Evolutionary conservation across 2,329 filamentous ascomycete genomes (phyloP), one percentile per base, ranked within the genome.

Genomic region (Cytospora piceae): DNA sequence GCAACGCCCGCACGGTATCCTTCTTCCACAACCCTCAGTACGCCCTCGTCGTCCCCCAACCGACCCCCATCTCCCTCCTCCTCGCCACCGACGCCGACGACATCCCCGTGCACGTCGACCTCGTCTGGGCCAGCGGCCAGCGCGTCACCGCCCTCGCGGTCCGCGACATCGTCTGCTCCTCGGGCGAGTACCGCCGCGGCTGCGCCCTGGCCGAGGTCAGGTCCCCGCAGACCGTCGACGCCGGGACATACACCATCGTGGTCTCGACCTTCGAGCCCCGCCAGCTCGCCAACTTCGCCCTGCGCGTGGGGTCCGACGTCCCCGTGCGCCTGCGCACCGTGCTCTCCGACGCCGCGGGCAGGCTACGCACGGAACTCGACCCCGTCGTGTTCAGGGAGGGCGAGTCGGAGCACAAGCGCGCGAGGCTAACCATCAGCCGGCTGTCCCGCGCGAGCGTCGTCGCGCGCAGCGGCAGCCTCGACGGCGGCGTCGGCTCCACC

Each of bases 11-110:
- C 67, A 91, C 89, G 32, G 77, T 90, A 2, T 87, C 85, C 11
- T 98, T 95, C 78, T 85, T 90, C n/a, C 82, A 85, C 65, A 99
- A 98, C 71, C 95, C 95, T 0, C 94, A 97, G 75, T 98, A 92
- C 75, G 85, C 85, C 64, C 81, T 99, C 8, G 77, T 80, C 17
- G 72, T 94, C 57, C 72, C 83, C 1, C 75, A 77, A 4, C 74
- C 79, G 4, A 88, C 90, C 0, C 84, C 89, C 9, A 76, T 97
- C 1, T 87, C 88, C 3, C 82, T 97, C 22, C 80, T 97, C 0
- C 83, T 98, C 1, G 90, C 92, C 69, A 90, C 90, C 1, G 81
- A 83, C 24, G 79, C 83, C 29, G 81, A 84, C 42, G 87, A 92
- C 58, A 79, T 94, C 24, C 90, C 93, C 20, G 85, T 96, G 1